phyloP scores from a whole-genome alignment of 345 rosid species.

The Theobroma cacao region DNA sequence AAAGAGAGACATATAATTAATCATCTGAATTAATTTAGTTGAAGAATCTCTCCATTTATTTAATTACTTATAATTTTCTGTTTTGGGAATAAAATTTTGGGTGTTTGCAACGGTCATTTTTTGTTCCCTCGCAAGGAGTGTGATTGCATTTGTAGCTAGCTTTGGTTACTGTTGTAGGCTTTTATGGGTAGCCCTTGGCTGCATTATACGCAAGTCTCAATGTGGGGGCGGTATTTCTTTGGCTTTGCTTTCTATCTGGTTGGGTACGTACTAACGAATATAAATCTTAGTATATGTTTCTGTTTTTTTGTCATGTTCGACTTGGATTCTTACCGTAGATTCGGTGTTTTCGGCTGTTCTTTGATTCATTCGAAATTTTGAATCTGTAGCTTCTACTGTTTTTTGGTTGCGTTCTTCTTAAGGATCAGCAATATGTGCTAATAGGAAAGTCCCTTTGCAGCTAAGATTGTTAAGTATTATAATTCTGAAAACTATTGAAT shows the following conservation, averaged over 20 bases:
- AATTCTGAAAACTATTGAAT: too few species aligned
- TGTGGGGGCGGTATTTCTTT: constrained; percentile 21
- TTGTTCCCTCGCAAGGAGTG: constrained; percentile 15
- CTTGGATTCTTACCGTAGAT: neutral
- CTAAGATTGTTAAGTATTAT: too few species aligned
- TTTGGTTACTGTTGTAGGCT: constrained; percentile 13
- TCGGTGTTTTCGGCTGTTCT: neutral
- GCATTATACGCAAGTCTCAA: constrained; percentile 20
- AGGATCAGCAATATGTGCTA: neutral
- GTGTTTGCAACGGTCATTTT: constrained; percentile 43
- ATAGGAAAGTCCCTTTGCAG: too few species aligned
- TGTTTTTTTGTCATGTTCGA: neutral
- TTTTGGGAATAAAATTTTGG: neutral
- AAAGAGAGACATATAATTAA: neutral
- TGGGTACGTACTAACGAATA: constrained; percentile 3
- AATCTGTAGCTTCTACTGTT: neutral
- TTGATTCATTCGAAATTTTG: neutral
- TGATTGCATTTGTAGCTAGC: neutral
- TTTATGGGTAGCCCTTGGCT: constrained; percentile 18
- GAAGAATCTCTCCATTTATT: neutral
- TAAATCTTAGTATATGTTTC: neutral
- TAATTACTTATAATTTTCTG: neutral
- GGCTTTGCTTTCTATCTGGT: constrained; percentile 1
- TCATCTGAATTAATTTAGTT: neutral
- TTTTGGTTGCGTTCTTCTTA: too few species aligned